These are phyloP conservation scores for Polyplosphaeria fusca DNA, from an alignment of 495 filamentous ascomycete species.

Conservation along the genomic window DNA sequence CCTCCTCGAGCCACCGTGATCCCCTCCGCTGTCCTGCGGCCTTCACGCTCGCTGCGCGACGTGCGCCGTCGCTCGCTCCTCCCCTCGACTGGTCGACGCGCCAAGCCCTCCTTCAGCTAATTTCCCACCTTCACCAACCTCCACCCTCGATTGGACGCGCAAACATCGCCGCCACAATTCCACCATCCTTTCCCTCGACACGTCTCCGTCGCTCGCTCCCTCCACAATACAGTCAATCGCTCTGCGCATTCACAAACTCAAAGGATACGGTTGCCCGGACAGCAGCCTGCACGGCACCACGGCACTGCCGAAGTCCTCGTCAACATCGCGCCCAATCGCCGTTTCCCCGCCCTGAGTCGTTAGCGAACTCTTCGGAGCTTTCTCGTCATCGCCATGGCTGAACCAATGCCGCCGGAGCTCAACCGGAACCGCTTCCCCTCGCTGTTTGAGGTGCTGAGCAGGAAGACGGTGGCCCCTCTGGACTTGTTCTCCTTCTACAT, in stretches of 20 bases:
- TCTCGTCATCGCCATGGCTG: neutral
- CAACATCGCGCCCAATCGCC: neutral
- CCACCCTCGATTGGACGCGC: conserved; percentile 7
- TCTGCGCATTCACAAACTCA: too few relatives aligned
- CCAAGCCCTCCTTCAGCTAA: conserved; percentile 28
- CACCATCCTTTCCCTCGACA: neutral
- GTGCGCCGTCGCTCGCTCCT: conserved; percentile 19
- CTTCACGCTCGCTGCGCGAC: neutral
- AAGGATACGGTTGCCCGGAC: too few relatives aligned
- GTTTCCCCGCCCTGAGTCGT: neutral
- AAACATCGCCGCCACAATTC: neutral
- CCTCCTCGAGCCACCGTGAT: neutral
- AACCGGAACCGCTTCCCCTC: conserved; percentile 82
- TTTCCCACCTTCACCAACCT: conserved; percentile 19
- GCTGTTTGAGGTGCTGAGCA: conserved; percentile 89
- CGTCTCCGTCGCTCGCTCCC: neutral
- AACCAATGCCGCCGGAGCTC: neutral
- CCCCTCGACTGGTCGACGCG: conserved; percentile 20
- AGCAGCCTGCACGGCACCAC: too few relatives aligned
- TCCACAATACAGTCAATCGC: too few relatives aligned
- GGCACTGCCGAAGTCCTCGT: too few relatives aligned
- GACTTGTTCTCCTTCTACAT: conserved; percentile 99
- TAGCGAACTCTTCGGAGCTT: neutral
- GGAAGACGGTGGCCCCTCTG: conserved; percentile 85
- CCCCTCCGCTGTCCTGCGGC: neutral